Percentiles rank a stretch among this genome's conserved stretches.
Conservation (phyloP, 164 flowering plant species). For the Platanus orientalis region DNA sequence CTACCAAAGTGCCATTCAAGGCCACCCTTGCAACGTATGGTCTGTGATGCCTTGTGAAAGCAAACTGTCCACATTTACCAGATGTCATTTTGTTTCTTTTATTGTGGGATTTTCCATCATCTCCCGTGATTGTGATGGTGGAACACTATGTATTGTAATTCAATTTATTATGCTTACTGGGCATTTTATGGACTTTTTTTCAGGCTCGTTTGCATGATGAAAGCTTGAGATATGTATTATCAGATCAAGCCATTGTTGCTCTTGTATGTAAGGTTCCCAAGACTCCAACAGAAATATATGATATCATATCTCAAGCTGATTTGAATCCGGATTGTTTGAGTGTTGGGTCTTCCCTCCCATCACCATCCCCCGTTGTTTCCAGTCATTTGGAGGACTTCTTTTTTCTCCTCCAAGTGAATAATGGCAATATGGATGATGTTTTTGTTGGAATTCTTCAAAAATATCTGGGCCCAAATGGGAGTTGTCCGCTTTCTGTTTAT, state of each 20-base stretch:
- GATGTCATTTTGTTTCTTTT: neutral
- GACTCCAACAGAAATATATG: slow-evolving; percentile 38
- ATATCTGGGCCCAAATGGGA: slow-evolving; percentile 59
- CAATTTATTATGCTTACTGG: slow-evolving; percentile 2
- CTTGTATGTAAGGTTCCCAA: slow-evolving; percentile 55
- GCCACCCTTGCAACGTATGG: no score
- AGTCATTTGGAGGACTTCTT: slow-evolving; percentile 60
- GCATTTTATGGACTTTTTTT: slow-evolving; percentile 18
- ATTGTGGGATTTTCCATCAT: neutral
- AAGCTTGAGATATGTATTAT: slow-evolving; percentile 77
- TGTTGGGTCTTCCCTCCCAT: slow-evolving; percentile 22
- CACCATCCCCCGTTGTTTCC: slow-evolving; percentile 69
- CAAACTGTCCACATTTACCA: neutral
- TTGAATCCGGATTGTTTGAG: slow-evolving; percentile 31
- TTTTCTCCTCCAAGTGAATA: slow-evolving; percentile 36
- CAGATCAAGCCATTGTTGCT: slow-evolving; percentile 77
- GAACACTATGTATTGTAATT: neutral
- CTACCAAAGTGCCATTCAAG: no score
- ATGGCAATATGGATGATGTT: slow-evolving; percentile 28
- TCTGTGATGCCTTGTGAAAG: no score
- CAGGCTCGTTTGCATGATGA: slow-evolving; percentile 99
- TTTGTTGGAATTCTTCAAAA: slow-evolving; percentile 39
- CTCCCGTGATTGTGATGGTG: neutral
- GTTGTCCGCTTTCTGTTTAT: slow-evolving; percentile 60
- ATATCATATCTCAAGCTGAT: slow-evolving; percentile 55